phyloP scores from a whole-genome alignment of 495 filamentous ascomycete genomes.

The Penicillium verhagenii region DNA sequence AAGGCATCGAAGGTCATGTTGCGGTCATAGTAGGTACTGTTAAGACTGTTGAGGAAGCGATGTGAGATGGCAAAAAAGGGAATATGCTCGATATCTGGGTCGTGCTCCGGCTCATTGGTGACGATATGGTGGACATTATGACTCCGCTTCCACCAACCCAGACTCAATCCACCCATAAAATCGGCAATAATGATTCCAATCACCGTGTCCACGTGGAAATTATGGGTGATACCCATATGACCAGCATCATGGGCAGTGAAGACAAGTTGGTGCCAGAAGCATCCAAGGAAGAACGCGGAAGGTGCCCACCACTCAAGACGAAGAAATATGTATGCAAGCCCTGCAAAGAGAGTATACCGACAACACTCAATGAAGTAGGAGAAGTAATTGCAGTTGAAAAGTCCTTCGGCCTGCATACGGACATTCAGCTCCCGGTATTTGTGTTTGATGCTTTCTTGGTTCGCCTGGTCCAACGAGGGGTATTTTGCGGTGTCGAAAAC shows the following conservation, averaged over 20 bases:
- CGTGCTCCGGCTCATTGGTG: conserved; percentile 94
- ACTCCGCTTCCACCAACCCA: conserved; percentile 96
- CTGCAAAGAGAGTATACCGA: conserved; percentile 75
- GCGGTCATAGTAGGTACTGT: conserved; percentile 86
- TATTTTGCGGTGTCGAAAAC: conserved; percentile 77
- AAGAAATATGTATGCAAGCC: conserved; percentile 63
- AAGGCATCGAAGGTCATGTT: conserved; percentile 80
- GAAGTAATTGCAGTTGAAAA: conserved; percentile 84
- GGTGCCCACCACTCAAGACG: conserved; percentile 68
- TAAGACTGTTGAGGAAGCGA: conserved; percentile 71
- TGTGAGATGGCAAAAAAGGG: conserved; percentile 94
- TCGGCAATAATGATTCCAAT: conserved; percentile 92
- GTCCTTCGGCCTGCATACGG: conserved; percentile 67
- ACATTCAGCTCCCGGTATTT: conserved; percentile 77
- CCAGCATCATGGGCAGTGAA: conserved; percentile 96
- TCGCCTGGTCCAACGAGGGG: conserved; percentile 69
- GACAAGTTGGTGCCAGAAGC: conserved; percentile 93
- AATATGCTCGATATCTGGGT: conserved; percentile 96
- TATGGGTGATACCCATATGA: conserved; percentile 96
- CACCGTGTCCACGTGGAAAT: conserved; percentile 74
- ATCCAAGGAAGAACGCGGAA: conserved; percentile 75
- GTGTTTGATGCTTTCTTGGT: conserved; percentile 73
- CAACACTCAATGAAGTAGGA: conserved; percentile 73
- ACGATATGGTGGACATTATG: conserved; percentile 99
- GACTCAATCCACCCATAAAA: conserved; percentile 83